phyloP scores from a whole-genome alignment of 2,329 filamentous ascomycete species.

The Colletotrichum nymphaeae region DNA sequence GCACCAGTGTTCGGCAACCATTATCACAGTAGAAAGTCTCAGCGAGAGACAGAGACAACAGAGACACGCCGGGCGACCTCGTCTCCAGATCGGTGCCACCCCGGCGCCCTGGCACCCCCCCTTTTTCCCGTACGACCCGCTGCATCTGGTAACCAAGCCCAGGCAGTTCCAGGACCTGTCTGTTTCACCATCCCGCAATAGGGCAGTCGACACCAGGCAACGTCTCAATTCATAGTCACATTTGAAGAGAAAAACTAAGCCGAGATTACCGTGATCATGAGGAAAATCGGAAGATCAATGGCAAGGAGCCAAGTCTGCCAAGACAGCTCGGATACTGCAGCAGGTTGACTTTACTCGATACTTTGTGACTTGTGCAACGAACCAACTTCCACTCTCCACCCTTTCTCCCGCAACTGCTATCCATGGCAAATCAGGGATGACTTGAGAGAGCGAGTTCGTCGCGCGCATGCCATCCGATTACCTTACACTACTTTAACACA shows the following conservation, averaged over 20 bases:
- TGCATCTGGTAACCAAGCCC: not conserved
- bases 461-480: not conserved
- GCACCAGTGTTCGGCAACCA: too few relatives aligned
- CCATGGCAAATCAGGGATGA: not conserved
- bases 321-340: not conserved
- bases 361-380: not conserved
- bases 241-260: not conserved
- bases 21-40: not conserved
- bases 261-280: not conserved
- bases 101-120: not conserved
- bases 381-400: not conserved
- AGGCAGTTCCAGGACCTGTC: not conserved
- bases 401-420: not conserved
- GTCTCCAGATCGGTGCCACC: not conserved
- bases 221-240: not conserved
- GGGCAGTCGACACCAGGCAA: not conserved
- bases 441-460: not conserved
- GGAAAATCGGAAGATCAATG: not conserved
- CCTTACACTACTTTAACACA: not conserved
- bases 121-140: not conserved
- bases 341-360: not conserved
- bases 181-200: not conserved
- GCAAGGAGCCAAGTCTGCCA: not conserved
- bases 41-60: not conserved
- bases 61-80: not conserved